Conservation (phyloP, 169 alveolate genomes). For the Plasmodium falciparum region DNA sequence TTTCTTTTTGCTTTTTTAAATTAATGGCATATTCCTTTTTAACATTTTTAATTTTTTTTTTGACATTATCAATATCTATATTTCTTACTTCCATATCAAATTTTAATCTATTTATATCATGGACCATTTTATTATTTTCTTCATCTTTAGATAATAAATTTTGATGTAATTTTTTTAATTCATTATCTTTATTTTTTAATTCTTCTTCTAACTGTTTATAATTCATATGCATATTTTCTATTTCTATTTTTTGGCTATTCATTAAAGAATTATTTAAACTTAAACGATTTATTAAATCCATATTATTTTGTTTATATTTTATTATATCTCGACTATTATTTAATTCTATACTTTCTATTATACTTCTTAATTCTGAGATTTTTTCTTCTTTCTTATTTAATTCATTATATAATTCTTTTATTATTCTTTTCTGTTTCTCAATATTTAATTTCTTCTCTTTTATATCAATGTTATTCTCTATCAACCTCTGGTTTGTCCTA, state of each 20-base stretch:
- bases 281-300: conserved; percentile 41
- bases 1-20: conserved; percentile 63
- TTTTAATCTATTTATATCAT: conserved; percentile 48
- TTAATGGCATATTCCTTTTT: conserved; percentile 52
- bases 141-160: conserved; percentile 53
- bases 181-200: conserved; percentile 68
- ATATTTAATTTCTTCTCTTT: conserved; percentile 58
- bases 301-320: conserved; percentile 62
- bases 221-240: conserved; percentile 75
- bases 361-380: conserved; percentile 26
- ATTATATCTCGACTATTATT: conserved; percentile 62
- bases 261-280: conserved; percentile 58
- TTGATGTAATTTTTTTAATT: conserved; percentile 50
- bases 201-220: conserved; percentile 74
- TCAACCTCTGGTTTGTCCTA: conserved; percentile 31
- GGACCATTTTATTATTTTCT: conserved; percentile 51
- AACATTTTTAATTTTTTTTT: conserved; percentile 39
- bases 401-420: conserved; percentile 57
- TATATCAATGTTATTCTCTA: conserved; percentile 32
- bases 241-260: conserved; percentile 68
- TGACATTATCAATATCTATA: conserved; percentile 31
- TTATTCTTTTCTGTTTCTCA: conserved; percentile 68
- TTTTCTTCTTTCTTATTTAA: conserved; percentile 63
- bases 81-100: conserved; percentile 65
- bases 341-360: conserved; percentile 57